These are phyloP conservation scores for Chaetomiaceae sp. DNA, from an alignment of 2,329 filamentous ascomycete species.

Conservation along the genomic window DNA sequence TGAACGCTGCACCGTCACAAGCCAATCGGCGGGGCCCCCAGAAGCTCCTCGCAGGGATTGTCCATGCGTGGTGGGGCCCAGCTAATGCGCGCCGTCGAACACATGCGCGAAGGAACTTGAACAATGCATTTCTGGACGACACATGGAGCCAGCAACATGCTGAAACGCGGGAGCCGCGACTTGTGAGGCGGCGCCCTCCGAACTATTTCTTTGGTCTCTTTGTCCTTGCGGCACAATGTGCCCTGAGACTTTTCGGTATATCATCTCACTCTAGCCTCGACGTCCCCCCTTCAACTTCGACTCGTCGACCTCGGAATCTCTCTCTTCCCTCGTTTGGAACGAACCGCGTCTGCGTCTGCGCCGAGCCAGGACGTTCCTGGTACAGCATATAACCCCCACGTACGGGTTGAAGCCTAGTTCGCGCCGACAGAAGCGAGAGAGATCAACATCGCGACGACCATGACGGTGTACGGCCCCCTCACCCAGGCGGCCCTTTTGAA, in stretches of 20 bases:
- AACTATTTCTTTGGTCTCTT: background rate
- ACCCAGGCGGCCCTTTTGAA: constrained; percentile 51
- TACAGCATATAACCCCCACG: no score
- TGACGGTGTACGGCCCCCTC: constrained; percentile 29
- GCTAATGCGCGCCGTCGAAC: background rate
- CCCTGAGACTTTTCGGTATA: background rate
- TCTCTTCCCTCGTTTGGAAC: no score
- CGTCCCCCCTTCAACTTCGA: background rate
- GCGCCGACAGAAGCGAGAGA: no score
- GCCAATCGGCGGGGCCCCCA: no score
- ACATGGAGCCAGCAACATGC: constrained; percentile 13
- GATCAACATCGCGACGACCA: constrained; percentile 23
- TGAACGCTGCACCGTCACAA: no score
- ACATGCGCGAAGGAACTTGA: no score
- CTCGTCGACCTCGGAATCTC: no score
- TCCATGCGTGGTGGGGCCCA: no score
- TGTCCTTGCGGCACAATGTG: constrained; percentile 7
- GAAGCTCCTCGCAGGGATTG: no score
- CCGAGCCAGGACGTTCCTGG: no score
- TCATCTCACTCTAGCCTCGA: background rate
- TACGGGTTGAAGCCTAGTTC: no score
- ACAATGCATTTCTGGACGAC: constrained; percentile 20
- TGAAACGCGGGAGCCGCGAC: constrained; percentile 20
- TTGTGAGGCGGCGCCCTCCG: constrained; percentile 10
- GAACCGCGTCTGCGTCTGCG: no score